A percentile compares a stretch with the other conserved stretches of the same genome.
Evolutionary conservation across 2,329 filamentous ascomycete genomes (phyloP).

Genomic region (Xylaria sp.): DNA sequence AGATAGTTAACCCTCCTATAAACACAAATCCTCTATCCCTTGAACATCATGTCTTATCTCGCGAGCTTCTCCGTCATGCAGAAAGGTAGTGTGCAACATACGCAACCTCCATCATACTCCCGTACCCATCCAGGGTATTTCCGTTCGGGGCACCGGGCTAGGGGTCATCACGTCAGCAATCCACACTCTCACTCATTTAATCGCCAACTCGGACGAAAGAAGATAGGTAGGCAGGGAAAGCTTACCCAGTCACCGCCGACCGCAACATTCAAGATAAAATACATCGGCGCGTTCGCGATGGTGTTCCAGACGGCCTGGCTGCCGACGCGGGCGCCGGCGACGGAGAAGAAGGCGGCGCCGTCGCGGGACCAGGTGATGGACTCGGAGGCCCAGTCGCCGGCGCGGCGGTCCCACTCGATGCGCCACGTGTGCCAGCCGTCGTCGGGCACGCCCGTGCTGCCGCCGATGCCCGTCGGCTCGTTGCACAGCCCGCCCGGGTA

Average conservation of each 20-base stretch:
- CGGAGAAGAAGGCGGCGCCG: slow-evolving; percentile 45
- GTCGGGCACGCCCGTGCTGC: slow-evolving; percentile 44
- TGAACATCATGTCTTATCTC: not conserved
- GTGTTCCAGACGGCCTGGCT: slow-evolving; percentile 48
- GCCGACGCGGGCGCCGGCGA: slow-evolving; percentile 46
- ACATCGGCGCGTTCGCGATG: slow-evolving; percentile 47
- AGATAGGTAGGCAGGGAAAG: slow-evolving; percentile 17
- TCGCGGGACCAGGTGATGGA: slow-evolving; percentile 54
- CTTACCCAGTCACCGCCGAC: slow-evolving; percentile 49
- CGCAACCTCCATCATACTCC: slow-evolving; percentile 54
- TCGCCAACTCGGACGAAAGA: slow-evolving; percentile 3
- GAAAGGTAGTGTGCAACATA: slow-evolving; percentile 48
- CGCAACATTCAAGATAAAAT: slow-evolving; percentile 52
- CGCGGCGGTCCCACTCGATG: slow-evolving; percentile 49
- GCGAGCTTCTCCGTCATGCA: slow-evolving; percentile 8
- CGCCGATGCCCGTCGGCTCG: slow-evolving; percentile 47
- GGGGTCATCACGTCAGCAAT: slow-evolving; percentile 3
- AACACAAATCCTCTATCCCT: not conserved
- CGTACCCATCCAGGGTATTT: slow-evolving; percentile 48
- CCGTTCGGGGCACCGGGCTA: slow-evolving; percentile 54
- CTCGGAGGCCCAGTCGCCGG: slow-evolving; percentile 48
- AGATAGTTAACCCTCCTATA: not conserved
- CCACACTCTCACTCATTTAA: not conserved
- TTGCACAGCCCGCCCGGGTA: slow-evolving; percentile 50
- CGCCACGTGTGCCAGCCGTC: slow-evolving; percentile 54